These are phyloP conservation scores for Rugonectria rugulosa DNA, from an alignment of 2,329 filamentous ascomycete genomes.

Conservation along the genomic window DNA sequence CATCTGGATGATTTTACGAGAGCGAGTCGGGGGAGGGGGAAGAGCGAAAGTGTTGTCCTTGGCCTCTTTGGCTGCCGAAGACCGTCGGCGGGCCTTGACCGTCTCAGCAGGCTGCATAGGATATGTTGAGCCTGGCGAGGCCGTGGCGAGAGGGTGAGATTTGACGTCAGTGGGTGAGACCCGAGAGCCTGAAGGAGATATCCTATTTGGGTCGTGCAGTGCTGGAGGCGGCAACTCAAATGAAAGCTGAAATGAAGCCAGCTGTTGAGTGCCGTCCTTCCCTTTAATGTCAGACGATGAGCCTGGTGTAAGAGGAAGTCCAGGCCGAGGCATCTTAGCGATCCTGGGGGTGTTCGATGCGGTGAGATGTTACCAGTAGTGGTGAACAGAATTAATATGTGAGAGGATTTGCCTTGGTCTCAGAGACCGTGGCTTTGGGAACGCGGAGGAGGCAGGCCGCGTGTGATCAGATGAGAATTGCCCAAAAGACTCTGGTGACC, in stretches of 20 bases:
- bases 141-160: slow-evolving; percentile 39
- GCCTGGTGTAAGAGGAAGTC: slow-evolving; percentile 74
- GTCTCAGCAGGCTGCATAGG: slow-evolving; percentile 59
- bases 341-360: slow-evolving; percentile 11
- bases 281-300: slow-evolving; percentile 82
- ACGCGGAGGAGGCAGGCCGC: neutral
- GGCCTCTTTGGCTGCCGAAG: slow-evolving; percentile 53
- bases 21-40: slow-evolving; percentile 89
- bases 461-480: no score
- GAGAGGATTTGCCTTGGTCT: slow-evolving; percentile 6
- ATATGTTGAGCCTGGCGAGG: slow-evolving; percentile 44
- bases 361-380: neutral
- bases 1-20: slow-evolving; percentile 98
- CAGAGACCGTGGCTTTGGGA: neutral
- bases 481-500: no score
- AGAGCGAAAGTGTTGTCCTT: slow-evolving; percentile 76
- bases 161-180: slow-evolving; percentile 41
- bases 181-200: slow-evolving; percentile 48
- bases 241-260: slow-evolving; percentile 68
- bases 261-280: slow-evolving; percentile 70
- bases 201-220: slow-evolving; percentile 59
- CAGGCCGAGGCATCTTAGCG: slow-evolving; percentile 43
- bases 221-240: slow-evolving; percentile 83
- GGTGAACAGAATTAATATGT: no score
- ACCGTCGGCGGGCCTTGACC: slow-evolving; percentile 62